Evolutionary conservation across 768 basidiomycete genomes (phyloP), one percentile per base, ranked within the genome.

Genomic region (Mycena crocata): DNA sequence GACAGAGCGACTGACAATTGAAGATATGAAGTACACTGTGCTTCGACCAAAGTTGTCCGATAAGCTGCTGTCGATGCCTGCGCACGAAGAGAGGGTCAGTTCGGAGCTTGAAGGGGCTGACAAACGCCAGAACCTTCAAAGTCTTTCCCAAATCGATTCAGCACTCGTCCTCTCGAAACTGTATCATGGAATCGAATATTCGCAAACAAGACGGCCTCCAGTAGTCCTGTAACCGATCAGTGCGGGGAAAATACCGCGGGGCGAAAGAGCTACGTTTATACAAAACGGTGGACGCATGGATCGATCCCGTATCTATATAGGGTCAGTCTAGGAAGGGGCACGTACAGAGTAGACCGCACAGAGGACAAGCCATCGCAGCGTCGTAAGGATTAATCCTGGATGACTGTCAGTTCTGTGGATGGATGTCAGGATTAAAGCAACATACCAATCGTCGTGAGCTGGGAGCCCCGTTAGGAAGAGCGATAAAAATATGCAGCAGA

Each of bases 141-240:
- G 74, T 96, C 95, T 76, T 96, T 96, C 45, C 95, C 95, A 68
- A 93, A 92, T 49, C 94, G 83, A 70, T 96, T 94, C 39, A 96
- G 78, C 13, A 93, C 80, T 2, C 95, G 88, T 7, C 96, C 96
- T 39, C 94, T 88, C 55, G 91, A 93, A 2, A 94, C 87, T 0
- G 95, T 98, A 73, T 98, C 96, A 71, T 97, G 96, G 84, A 98
- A 97, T 44, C 95, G 88, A 62, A 97, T 90, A 49, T 94, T 88
- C 10, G 95, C 93, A 72, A 96, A 96, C 1, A 98, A 81, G 3
- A 97, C 90, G 1, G 89, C 77, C 73, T 96, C 92, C 30, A 96
- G 80, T 40, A 96, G 83, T 37, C 83, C 87, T 85, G 48, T 19
- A 35, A 28, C 0, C 23, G 23, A 48, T 60, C 15, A 64, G 39